Evolutionary conservation across 2,329 filamentous ascomycete genomes (phyloP).

Genomic region (Claviceps pusilla): DNA sequence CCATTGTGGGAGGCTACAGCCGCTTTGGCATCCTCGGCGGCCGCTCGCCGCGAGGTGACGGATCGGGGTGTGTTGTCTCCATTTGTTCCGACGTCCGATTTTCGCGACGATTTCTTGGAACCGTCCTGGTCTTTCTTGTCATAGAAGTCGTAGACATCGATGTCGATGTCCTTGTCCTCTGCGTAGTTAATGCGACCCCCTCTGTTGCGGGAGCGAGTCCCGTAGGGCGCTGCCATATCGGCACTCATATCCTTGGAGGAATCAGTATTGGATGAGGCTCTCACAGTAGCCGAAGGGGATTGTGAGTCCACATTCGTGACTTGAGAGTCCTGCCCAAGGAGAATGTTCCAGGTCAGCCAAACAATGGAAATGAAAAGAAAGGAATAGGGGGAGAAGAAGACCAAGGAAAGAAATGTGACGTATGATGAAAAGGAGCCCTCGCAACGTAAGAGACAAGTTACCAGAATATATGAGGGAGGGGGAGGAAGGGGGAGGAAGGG

Average conservation of each 20-base stretch:
- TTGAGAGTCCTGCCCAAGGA: slow-evolving; percentile 18
- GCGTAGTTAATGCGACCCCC: slow-evolving; percentile 85
- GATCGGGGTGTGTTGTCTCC: slow-evolving; percentile 22
- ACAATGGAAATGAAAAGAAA: not conserved
- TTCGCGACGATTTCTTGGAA: slow-evolving; percentile 40
- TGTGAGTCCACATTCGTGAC: slow-evolving; percentile 20
- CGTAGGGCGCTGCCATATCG: slow-evolving; percentile 56
- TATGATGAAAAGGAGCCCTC: not conserved
- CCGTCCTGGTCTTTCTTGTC: slow-evolving; percentile 39
- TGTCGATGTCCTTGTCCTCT: slow-evolving; percentile 80
- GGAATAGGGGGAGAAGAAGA: not conserved
- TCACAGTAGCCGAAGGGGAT: slow-evolving; percentile 26
- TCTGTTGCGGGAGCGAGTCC: slow-evolving; percentile 85
- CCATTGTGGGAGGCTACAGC: slow-evolving; percentile 18
- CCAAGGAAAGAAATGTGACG: not conserved
- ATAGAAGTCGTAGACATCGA: slow-evolving; percentile 63
- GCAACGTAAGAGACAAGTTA: slow-evolving; percentile 2
- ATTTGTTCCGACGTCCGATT: slow-evolving; percentile 22
- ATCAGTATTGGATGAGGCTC: slow-evolving; percentile 33
- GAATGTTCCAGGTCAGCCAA: not conserved
- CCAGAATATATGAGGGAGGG: not conserved
- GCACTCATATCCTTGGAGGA: slow-evolving; percentile 33
- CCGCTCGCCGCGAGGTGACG: slow-evolving; percentile 27
- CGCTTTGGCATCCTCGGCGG: slow-evolving; percentile 25
- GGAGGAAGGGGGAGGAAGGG: too few species aligned